phyloP scores from a whole-genome alignment of 164 flowering plant species.

The Tetracentron sinense region DNA sequence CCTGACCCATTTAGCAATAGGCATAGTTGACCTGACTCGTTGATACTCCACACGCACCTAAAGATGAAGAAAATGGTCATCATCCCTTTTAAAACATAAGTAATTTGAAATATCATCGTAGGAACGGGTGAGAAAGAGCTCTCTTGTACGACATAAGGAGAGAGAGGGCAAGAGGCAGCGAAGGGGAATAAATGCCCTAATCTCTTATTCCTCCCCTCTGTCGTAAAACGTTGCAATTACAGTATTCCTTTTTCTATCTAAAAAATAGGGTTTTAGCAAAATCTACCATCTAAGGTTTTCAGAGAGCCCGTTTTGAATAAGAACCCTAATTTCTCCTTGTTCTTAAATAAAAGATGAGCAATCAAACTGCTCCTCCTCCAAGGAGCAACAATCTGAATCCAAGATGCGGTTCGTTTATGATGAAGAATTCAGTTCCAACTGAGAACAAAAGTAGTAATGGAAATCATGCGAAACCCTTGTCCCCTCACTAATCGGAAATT shows the following conservation, averaged over 20 bases:
- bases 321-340: neutral
- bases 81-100: neutral
- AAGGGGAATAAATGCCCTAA: neutral
- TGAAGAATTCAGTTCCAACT: conserved; percentile 16
- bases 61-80: no score
- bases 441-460: conserved; percentile 28
- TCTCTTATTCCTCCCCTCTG: neutral
- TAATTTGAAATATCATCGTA: neutral
- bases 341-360: conserved; percentile 16
- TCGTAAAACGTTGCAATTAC: neutral
- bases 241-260: no score
- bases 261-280: no score
- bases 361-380: conserved; percentile 16
- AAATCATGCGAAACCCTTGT: conserved; percentile 22
- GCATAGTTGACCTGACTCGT: no score
- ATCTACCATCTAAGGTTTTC: neutral
- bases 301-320: neutral
- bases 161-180: no score
- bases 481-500: conserved; percentile 31
- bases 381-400: conserved; percentile 17
- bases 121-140: neutral
- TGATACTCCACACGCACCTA: no score
- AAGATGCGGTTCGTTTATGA: conserved; percentile 21
- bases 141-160: neutral
- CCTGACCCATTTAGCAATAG: no score